These are phyloP conservation scores for Urochloa ruziziensis DNA, from an alignment of 176 grass and related monocot species.

Conservation along the genomic window DNA sequence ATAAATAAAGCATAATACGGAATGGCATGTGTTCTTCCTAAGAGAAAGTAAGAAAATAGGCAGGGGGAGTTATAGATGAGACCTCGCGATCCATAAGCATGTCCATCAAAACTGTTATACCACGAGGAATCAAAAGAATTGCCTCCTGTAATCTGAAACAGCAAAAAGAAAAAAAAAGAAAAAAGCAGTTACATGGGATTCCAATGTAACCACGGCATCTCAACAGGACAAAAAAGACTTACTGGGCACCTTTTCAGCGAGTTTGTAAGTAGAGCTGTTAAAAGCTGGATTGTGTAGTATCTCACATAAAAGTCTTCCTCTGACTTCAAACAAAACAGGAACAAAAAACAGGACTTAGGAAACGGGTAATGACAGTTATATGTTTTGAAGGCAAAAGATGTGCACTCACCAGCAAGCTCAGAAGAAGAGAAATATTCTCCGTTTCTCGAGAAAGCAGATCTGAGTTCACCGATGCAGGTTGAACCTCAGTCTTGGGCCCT, in stretches of 20 bases:
- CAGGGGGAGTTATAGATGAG: background rate
- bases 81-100: conserved; percentile 99
- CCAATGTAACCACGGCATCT: background rate
- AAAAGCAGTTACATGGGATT: conserved; percentile 30
- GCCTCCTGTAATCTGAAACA: conserved; percentile 89
- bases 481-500: conserved; percentile 75
- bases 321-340: conserved; percentile 59
- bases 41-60: background rate
- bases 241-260: conserved; percentile 86
- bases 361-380: background rate
- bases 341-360: conserved; percentile 6
- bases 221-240: conserved; percentile 39
- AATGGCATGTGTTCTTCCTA: conserved; percentile 11
- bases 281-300: conserved; percentile 96
- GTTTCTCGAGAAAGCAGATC: conserved; percentile 92
- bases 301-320: conserved; percentile 99
- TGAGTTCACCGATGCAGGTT: conserved; percentile 84
- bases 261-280: conserved; percentile 92
- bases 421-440: conserved; percentile 88
- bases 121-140: conserved; percentile 96
- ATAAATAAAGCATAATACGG: background rate
- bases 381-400: conserved; percentile 11
- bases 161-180: too few species aligned
- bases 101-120: conserved; percentile 97
- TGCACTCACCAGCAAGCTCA: conserved; percentile 80